Conservation (phyloP, 345 rosid species). For the Gossypium herbaceum region DNA sequence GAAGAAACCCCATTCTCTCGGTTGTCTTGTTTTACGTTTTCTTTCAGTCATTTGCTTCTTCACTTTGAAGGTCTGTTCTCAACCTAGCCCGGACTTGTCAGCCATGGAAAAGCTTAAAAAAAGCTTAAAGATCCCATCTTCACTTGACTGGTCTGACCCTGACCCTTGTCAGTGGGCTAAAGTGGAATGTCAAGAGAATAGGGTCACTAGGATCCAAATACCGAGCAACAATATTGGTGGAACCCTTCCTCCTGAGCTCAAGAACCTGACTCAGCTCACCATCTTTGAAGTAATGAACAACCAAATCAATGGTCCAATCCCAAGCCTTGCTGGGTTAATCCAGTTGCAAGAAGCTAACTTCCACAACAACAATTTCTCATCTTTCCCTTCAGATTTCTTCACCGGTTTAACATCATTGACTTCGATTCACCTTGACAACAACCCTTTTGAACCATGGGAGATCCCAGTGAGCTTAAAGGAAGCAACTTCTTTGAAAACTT, state of each 20-base stretch:
- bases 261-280: constrained; percentile 34
- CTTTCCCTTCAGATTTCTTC: constrained; percentile 61
- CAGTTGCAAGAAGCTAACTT: constrained; percentile 33
- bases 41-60: constrained; percentile 19
- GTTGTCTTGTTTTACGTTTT: constrained; percentile 25
- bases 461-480: constrained; percentile 45
- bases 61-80: constrained; percentile 11
- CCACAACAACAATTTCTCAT: constrained; percentile 42
- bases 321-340: constrained; percentile 51
- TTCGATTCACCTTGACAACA: constrained; percentile 35
- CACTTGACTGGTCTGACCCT: constrained; percentile 53
- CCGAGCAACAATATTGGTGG: constrained; percentile 35
- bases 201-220: constrained; percentile 60
- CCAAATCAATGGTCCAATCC: constrained; percentile 44
- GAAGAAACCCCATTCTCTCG: constrained; percentile 28
- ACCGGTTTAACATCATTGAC: constrained; percentile 40
- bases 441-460: constrained; percentile 45
- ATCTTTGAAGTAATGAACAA: constrained; percentile 50
- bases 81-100: constrained; percentile 21
- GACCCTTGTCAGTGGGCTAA: constrained; percentile 64
- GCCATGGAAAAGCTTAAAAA: constrained; percentile 33
- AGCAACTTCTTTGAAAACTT: constrained; percentile 41
- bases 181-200: constrained; percentile 34
- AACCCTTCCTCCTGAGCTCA: constrained; percentile 51
- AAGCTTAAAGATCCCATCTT: constrained; percentile 31